Percentiles rank a stretch among this genome's conserved stretches.
Evolutionary conservation across 2,329 filamentous ascomycete genomes (phyloP).

Genomic region (Aspergillus sergii): DNA sequence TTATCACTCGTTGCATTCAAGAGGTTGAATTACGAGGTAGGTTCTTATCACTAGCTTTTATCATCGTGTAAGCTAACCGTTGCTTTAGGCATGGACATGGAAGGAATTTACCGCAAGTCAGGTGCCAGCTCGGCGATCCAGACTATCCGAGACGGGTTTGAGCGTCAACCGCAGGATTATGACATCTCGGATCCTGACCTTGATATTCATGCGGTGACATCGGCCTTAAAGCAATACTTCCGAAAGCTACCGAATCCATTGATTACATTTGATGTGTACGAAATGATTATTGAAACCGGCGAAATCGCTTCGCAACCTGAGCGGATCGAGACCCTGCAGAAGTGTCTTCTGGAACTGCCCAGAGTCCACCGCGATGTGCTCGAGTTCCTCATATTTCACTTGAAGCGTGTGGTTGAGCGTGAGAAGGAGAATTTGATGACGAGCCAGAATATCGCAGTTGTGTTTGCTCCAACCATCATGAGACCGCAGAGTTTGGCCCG

Average conservation of each 20-base stretch:
- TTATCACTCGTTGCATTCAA: slow-evolving; percentile 92
- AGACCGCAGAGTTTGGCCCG: slow-evolving; percentile 83
- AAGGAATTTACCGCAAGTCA: slow-evolving; percentile 97
- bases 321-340: slow-evolving; percentile 70
- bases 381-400: slow-evolving; percentile 91
- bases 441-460: slow-evolving; percentile 90
- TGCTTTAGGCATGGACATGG: slow-evolving; percentile 75
- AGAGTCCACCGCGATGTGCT: slow-evolving; percentile 84
- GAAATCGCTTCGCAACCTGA: slow-evolving; percentile 67
- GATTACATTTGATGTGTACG: slow-evolving; percentile 90
- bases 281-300: slow-evolving; percentile 72
- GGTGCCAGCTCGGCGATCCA: slow-evolving; percentile 91
- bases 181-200: slow-evolving; percentile 93
- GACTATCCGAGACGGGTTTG: slow-evolving; percentile 86
- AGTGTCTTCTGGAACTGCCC: slow-evolving; percentile 77
- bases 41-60: slow-evolving; percentile 15
- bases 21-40: slow-evolving; percentile 87
- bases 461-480: slow-evolving; percentile 98
- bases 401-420: slow-evolving; percentile 80
- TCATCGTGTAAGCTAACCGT: slow-evolving; percentile 16
- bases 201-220: slow-evolving; percentile 95
- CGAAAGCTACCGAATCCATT: slow-evolving; percentile 86
- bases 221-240: slow-evolving; percentile 96
- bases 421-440: slow-evolving; percentile 94
- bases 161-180: slow-evolving; percentile 72